Evolutionary conservation across 2,329 filamentous ascomycete species (phyloP).

Genomic region (Hypoxylon sp.): DNA sequence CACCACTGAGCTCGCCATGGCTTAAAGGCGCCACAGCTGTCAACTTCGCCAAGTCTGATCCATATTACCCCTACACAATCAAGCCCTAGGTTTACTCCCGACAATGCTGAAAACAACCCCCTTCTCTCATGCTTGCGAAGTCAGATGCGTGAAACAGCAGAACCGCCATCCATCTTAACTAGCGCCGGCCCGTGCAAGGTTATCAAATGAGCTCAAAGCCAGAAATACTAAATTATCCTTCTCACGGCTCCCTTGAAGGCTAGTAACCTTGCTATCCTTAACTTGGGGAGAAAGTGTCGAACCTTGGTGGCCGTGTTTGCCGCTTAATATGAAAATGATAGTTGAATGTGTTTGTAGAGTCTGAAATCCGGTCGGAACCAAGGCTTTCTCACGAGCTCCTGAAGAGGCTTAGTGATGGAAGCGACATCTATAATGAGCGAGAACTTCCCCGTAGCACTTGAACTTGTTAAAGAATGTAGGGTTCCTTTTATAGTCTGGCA

Average conservation of each 20-base stretch:
- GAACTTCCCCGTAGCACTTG: slow-evolving; percentile 22
- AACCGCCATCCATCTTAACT: slow-evolving; percentile 51
- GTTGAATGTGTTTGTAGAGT: slow-evolving; percentile 18
- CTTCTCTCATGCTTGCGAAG: slow-evolving; percentile 44
- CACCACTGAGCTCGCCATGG: slow-evolving; percentile 20
- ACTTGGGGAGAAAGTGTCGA: slow-evolving; percentile 21
- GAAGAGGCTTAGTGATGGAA: slow-evolving; percentile 9
- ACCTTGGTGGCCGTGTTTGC: slow-evolving; percentile 12
- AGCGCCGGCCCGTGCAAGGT: slow-evolving; percentile 49
- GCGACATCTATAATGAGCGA: slow-evolving; percentile 41
- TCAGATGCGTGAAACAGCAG: slow-evolving; percentile 44
- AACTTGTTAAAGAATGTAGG: slow-evolving; percentile 35
- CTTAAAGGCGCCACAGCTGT: slow-evolving; percentile 18
- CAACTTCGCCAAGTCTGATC: slow-evolving; percentile 33
- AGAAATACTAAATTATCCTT: slow-evolving; percentile 41
- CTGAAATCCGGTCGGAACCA: slow-evolving; percentile 8
- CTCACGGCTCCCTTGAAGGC: slow-evolving; percentile 26
- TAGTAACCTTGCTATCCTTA: slow-evolving; percentile 28
- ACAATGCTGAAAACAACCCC: slow-evolving; percentile 38
- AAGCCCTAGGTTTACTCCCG: slow-evolving; percentile 37
- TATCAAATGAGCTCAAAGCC: slow-evolving; percentile 42
- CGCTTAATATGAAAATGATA: slow-evolving; percentile 16
- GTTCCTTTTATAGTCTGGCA: slow-evolving; percentile 36
- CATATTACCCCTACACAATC: slow-evolving; percentile 39
- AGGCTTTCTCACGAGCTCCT: slow-evolving; percentile 11